These are phyloP conservation scores for Metschnikowia vanudenii DNA, from an alignment of 805 yeast genomes.

Conservation along the genomic window DNA sequence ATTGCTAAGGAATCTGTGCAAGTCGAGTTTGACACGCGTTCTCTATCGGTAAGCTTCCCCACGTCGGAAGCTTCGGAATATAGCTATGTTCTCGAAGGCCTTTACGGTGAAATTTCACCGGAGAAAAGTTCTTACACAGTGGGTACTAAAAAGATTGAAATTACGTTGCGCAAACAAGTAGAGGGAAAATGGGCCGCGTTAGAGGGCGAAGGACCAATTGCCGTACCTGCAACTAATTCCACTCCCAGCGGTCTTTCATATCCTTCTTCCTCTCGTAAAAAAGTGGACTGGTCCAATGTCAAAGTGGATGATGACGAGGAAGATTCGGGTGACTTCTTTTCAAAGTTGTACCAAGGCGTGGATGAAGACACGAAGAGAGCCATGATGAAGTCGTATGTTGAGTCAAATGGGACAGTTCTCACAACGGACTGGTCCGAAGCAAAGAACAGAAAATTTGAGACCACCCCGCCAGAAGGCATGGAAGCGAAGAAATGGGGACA, in stretches of 20 bases:
- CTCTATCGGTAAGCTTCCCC: constrained; percentile 48
- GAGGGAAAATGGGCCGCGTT: constrained; percentile 55
- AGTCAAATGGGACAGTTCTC: constrained; percentile 89
- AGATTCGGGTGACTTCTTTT: constrained; percentile 61
- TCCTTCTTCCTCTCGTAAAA: constrained; percentile 63
- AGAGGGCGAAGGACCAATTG: constrained; percentile 29
- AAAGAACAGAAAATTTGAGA: constrained; percentile 56
- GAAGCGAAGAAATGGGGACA: constrained; percentile 52
- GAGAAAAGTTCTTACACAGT: constrained; percentile 47
- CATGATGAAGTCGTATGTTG: constrained; percentile 94
- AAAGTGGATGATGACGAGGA: constrained; percentile 46
- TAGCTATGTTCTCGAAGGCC: constrained; percentile 52
- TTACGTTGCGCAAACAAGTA: constrained; percentile 51
- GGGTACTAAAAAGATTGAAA: constrained; percentile 72
- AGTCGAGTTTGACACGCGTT: constrained; percentile 36
- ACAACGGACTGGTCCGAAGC: constrained; percentile 96
- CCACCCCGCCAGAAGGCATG: constrained; percentile 75
- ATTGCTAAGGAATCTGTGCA: constrained; percentile 50
- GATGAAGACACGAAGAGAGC: constrained; percentile 89
- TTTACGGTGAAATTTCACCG: constrained; percentile 52
- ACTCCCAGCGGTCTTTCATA: constrained; percentile 32
- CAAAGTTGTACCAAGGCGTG: constrained; percentile 68
- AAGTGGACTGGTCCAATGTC: constrained; percentile 65
- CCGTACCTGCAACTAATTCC: not conserved
- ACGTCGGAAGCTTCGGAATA: constrained; percentile 53